Evolutionary conservation across 2,329 filamentous ascomycete species (phyloP).

Genomic region (Hypoxylon sp.): DNA sequence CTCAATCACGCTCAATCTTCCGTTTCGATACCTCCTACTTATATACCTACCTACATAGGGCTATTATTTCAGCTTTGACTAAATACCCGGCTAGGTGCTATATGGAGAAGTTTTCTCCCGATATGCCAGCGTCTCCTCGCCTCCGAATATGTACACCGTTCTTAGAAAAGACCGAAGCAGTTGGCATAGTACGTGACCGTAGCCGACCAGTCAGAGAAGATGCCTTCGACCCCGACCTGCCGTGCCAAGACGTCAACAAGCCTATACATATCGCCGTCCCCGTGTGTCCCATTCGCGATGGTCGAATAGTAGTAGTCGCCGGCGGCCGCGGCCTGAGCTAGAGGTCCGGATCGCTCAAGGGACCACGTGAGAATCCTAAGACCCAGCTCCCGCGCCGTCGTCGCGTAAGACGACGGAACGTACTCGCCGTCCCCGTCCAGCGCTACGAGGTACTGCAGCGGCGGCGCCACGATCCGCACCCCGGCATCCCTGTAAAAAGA

Average conservation of each 20-base stretch:
- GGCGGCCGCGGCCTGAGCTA: conserved; percentile 62
- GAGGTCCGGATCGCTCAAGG: conserved; percentile 73
- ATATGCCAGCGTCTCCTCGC: neutral
- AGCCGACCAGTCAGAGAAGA: conserved; percentile 78
- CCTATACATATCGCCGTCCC: conserved; percentile 75
- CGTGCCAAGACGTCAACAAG: conserved; percentile 73
- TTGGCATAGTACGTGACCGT: conserved; percentile 79
- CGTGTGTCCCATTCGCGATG: conserved; percentile 66
- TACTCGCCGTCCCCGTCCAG: conserved; percentile 65
- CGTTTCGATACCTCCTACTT: neutral
- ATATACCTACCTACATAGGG: neutral
- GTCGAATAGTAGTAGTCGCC: conserved; percentile 68
- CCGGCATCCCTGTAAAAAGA: conserved; percentile 67
- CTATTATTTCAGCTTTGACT: neutral
- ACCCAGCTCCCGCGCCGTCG: conserved; percentile 69
- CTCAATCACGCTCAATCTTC: neutral
- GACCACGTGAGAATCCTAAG: conserved; percentile 77
- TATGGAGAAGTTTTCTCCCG: neutral
- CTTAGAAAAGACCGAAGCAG: conserved; percentile 64
- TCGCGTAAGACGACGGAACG: conserved; percentile 73
- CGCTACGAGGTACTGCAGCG: conserved; percentile 71
- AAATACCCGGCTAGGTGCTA: neutral
- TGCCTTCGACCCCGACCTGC: conserved; percentile 69
- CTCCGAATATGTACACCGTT: conserved; percentile 45
- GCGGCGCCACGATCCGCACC: conserved; percentile 72